A percentile compares a stretch with the other conserved stretches of the same genome.
Evolutionary conservation across 257 asterid species (phyloP).

Genomic region (Scutellaria barbata): DNA sequence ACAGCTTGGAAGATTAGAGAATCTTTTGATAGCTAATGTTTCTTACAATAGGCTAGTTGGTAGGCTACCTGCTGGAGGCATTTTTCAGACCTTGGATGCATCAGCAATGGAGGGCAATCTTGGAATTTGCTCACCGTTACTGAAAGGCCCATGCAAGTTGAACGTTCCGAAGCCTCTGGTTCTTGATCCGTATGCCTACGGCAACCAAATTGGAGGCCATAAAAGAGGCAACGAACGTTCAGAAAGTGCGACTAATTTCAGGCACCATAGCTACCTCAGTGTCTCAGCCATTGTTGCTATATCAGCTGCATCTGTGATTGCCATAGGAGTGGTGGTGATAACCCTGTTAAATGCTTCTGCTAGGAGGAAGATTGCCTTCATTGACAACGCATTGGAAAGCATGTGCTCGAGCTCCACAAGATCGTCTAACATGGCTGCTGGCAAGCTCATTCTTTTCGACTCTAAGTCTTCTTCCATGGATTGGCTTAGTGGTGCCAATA

Average conservation of each 20-base stretch:
- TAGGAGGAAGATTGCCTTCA: conserved; percentile 58
- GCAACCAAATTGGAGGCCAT: conserved; percentile 51
- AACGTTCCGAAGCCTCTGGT: conserved; percentile 91
- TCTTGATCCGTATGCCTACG: conserved; percentile 82
- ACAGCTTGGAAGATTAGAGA: conserved; percentile 67
- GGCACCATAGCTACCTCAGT: conserved; percentile 70
- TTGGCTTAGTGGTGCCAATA: conserved; percentile 41
- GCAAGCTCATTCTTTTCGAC: conserved; percentile 71
- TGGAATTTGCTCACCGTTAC: conserved; percentile 85
- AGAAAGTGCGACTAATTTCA: conserved; percentile 14
- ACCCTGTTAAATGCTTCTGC: conserved; percentile 73
- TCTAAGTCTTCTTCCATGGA: conserved; percentile 53
- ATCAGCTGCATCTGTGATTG: conserved; percentile 75
- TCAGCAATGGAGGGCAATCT: conserved; percentile 78
- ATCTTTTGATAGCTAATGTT: conserved; percentile 80
- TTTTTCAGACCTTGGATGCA: conserved; percentile 74
- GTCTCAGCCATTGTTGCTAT: conserved; percentile 83
- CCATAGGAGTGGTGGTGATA: conserved; percentile 70
- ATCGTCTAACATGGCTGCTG: conserved; percentile 59
- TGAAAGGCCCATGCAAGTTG: conserved; percentile 80
- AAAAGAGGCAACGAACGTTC: conserved; percentile 32
- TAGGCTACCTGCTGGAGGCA: conserved; percentile 69
- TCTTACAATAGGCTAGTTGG: conserved; percentile 85
- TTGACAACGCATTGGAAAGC: conserved; percentile 78
- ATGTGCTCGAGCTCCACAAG: conserved; percentile 86